Evolutionary conservation across 2,329 filamentous ascomycete species (phyloP), one percentile per base, ranked within the genome.

Genomic region (Xylaria sp.): DNA sequence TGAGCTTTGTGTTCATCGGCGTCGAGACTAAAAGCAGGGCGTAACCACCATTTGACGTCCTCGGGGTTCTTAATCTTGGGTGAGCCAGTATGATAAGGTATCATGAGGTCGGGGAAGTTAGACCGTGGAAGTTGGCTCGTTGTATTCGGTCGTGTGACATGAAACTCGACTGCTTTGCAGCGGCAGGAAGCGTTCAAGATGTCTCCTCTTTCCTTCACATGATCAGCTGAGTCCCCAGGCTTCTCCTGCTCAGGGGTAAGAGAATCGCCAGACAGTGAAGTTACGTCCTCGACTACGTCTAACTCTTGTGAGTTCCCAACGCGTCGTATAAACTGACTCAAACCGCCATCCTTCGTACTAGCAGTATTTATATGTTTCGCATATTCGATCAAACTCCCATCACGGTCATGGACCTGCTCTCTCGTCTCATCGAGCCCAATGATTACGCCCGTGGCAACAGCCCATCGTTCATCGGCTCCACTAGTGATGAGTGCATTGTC

Each of bases 11-110:
- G 19, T 9, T 25, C 17, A 5, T 11, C 19, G 61, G 52, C 60
- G 59, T 69, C 63, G 61, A 66, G 2, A 60, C 54, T 33, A 57
- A 45, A 15, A 11, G 1, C 38, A 49, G 73, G 49, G 15, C 80
- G 77, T n/a, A 89, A 77, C 81, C 85, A 89, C 87, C 86, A 90
- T 67, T 86, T 85, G 3, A 80, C 74, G 65, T 84, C 77, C 2
- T 77, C 67, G 0, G 79, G 76, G 61, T 87, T 88, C 17, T 67
- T 67, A 15, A 75, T 65, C 11, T 70, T 70, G 2, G 70, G 68
- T 25, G 65, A 64, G 37, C 74, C 73, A n/a, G 75, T 75, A 62
- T 79, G 71, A 65, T 79, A 84, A 0, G 85, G 82, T 1, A 83
- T 69, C 15, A 85, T 77, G 8, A 87, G 71, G 66, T 90, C 84